Evolutionary conservation across 2,329 filamentous ascomycete species (phyloP).

Genomic region (Exophiala dermatitidis): DNA sequence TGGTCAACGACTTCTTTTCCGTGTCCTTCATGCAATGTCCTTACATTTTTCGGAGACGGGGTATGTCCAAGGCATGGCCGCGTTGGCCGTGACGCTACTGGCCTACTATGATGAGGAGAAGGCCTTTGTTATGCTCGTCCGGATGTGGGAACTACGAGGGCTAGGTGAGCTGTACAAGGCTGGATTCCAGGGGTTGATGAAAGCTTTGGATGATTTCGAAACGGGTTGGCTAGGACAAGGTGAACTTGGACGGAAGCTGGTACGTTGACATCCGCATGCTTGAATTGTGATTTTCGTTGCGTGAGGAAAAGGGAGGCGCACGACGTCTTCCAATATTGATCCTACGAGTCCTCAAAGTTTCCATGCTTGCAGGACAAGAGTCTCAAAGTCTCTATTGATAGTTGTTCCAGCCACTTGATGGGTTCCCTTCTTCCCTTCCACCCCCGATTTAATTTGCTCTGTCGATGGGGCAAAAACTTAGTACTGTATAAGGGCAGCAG

Average conservation of each 20-base stretch:
- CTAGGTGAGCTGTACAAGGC: conserved; percentile 75
- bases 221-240: conserved; percentile 69
- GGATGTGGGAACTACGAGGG: conserved; percentile 83
- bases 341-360: not conserved
- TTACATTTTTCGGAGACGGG: conserved; percentile 86
- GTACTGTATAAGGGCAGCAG: too few relatives aligned
- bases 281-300: not conserved
- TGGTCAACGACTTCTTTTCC: conserved; percentile 83
- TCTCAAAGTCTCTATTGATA: too few relatives aligned
- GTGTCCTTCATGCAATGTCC: conserved; percentile 84
- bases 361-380: too few relatives aligned
- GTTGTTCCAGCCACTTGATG: too few relatives aligned
- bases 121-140: conserved; percentile 92
- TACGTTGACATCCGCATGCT: conserved; percentile 40
- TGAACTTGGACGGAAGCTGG: conserved; percentile 72
- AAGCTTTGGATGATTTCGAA: conserved; percentile 77
- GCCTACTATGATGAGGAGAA: conserved; percentile 96
- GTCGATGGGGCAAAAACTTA: too few relatives aligned
- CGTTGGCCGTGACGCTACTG: conserved; percentile 80
- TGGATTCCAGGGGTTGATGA: conserved; percentile 81
- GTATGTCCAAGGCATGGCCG: conserved; percentile 97
- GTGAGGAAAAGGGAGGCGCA: too few relatives aligned
- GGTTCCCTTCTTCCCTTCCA: too few relatives aligned
- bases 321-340: not conserved
- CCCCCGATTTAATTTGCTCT: too few relatives aligned